These are phyloP conservation scores for Boletellus ananas DNA, from an alignment of 768 basidiomycete genomes.

Conservation along the genomic window DNA sequence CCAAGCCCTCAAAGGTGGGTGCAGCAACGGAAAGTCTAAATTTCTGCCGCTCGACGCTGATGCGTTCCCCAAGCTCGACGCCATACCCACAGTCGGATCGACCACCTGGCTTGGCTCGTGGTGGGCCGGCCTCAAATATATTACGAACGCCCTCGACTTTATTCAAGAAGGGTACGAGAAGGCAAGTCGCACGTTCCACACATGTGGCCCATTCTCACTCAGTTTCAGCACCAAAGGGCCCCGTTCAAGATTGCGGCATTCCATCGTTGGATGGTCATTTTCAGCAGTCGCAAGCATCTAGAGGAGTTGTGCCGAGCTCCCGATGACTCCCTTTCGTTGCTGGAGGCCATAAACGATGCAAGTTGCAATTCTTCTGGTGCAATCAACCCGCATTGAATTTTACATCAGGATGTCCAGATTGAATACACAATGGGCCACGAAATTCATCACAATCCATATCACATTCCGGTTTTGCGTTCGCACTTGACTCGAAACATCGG, in stretches of 20 bases:
- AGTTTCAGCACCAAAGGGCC: slow-evolving; percentile 21
- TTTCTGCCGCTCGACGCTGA: neutral
- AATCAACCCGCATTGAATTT: neutral
- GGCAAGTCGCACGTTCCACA: neutral
- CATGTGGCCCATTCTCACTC: neutral
- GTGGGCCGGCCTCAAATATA: neutral
- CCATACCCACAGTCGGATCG: neutral
- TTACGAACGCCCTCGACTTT: neutral
- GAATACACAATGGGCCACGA: slow-evolving; percentile 37
- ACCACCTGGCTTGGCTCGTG: neutral
- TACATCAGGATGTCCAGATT: slow-evolving; percentile 32
- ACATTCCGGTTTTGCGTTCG: slow-evolving; percentile 24
- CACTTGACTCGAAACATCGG: slow-evolving; percentile 38
- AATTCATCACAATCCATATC: slow-evolving; percentile 26
- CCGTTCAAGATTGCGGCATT: slow-evolving; percentile 28
- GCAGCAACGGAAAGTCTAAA: neutral
- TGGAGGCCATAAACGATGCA: slow-evolving; percentile 30
- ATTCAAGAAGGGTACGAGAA: neutral
- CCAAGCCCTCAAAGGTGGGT: neutral
- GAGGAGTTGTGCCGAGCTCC: slow-evolving; percentile 40
- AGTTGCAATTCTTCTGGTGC: neutral
- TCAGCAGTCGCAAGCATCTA: slow-evolving; percentile 27
- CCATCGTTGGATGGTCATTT: slow-evolving; percentile 37
- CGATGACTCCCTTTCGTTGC: slow-evolving; percentile 33
- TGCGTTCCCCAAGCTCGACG: neutral